Evolutionary conservation across 352 stramenopile genomes (phyloP).

Genomic region (Thalassiosira exigua): DNA sequence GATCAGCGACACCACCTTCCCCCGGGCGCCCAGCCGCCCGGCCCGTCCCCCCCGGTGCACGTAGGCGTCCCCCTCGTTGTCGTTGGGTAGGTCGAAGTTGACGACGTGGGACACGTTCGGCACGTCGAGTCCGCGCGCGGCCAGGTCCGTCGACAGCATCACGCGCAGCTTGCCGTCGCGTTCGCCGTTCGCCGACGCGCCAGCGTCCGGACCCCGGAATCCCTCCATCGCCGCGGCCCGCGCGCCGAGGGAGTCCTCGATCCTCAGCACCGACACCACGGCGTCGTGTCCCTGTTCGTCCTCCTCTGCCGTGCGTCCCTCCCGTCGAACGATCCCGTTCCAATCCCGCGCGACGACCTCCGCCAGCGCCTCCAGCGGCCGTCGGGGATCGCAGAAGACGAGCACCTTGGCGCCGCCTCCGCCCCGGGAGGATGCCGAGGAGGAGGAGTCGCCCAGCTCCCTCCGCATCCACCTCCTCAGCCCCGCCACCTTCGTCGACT

Average conservation of each 20-base stretch:
- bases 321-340: slow-evolving; percentile 61
- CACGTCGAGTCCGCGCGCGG: slow-evolving; percentile 91
- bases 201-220: slow-evolving; percentile 58
- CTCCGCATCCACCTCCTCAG: slow-evolving; percentile 68
- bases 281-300: slow-evolving; percentile 44
- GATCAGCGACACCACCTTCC: slow-evolving; percentile 95
- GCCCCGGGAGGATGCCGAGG: neutral
- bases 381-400: slow-evolving; percentile 73
- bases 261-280: slow-evolving; percentile 67
- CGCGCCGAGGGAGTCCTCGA: slow-evolving; percentile 68
- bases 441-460: slow-evolving; percentile 19
- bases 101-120: slow-evolving; percentile 93
- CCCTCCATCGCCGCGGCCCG: slow-evolving; percentile 72
- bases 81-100: slow-evolving; percentile 92
- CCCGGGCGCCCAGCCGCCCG: slow-evolving; percentile 94
- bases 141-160: slow-evolving; percentile 92
- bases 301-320: slow-evolving; percentile 29
- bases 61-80: slow-evolving; percentile 92
- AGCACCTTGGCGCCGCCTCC: slow-evolving; percentile 59
- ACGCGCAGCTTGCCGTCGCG: slow-evolving; percentile 84
- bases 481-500: slow-evolving; percentile 68
- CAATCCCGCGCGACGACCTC: slow-evolving; percentile 58
- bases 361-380: slow-evolving; percentile 71
- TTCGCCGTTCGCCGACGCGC: neutral
- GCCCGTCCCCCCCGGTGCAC: slow-evolving; percentile 97